Percentiles rank a stretch among this genome's conserved stretches.
Evolutionary conservation across 2,329 filamentous ascomycete genomes (phyloP).

Genomic region (Boeremia exigua): DNA sequence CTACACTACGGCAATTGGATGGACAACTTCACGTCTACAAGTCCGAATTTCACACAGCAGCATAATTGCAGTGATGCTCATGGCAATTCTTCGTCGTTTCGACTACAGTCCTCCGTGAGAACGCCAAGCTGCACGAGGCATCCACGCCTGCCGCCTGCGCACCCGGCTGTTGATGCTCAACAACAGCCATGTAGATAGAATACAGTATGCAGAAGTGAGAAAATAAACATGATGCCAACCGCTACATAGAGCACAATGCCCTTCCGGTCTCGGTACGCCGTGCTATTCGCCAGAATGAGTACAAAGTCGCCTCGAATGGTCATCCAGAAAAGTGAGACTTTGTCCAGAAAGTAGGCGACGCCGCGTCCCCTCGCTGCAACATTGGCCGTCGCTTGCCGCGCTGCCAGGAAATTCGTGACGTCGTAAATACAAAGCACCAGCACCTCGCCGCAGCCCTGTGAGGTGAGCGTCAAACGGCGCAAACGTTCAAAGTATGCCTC

Average conservation of each 20-base stretch:
- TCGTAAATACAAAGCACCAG: background rate
- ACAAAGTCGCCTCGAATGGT: background rate
- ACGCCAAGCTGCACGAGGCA: background rate
- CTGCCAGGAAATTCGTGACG: background rate
- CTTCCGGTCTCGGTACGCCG: conserved; percentile 2
- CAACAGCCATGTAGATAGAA: conserved; percentile 35
- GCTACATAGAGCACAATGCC: background rate
- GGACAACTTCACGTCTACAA: background rate
- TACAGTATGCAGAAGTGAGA: conserved; percentile 30
- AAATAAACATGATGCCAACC: conserved; percentile 16
- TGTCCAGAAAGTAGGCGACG: background rate
- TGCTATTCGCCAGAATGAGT: background rate
- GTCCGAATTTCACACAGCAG: background rate
- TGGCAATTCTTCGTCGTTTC: conserved; percentile 3
- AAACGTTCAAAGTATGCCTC: too few relatives aligned
- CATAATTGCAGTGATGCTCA: background rate
- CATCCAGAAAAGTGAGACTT: background rate
- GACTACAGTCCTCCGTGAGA: conserved; percentile 6
- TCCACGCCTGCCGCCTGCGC: conserved; percentile 4
- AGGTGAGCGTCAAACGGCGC: too few relatives aligned
- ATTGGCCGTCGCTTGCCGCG: background rate
- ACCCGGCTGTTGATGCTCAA: conserved; percentile 18
- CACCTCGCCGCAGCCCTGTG: too few relatives aligned
- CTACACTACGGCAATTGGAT: too few relatives aligned
- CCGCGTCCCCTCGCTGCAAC: background rate